A percentile compares a stretch with the other conserved stretches of the same genome.
These are phyloP conservation scores for Trichoderma breve DNA, from an alignment of 2,329 filamentous ascomycete genomes.

Conservation along the genomic window DNA sequence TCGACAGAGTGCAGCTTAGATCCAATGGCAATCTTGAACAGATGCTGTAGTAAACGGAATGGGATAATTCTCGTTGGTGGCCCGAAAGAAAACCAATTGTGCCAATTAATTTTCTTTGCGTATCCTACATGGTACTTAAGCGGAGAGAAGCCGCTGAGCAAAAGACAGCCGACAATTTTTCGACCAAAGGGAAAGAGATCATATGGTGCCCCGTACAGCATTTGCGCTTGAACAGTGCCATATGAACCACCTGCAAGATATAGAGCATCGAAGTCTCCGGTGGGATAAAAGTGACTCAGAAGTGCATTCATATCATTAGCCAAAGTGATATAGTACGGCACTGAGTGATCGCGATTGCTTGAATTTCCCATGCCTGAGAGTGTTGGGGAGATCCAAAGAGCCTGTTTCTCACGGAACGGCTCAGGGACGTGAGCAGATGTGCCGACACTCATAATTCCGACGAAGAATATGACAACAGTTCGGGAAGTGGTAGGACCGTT, in stretches of 20 bases:
- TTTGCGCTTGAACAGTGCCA: conserved; percentile 27
- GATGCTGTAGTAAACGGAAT: conserved; percentile 22
- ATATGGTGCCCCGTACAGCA: conserved; percentile 26
- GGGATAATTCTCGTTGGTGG: conserved; percentile 17
- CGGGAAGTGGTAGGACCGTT: conserved; percentile 24
- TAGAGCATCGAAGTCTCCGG: conserved; percentile 19
- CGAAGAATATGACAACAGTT: conserved; percentile 26
- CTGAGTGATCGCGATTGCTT: neutral
- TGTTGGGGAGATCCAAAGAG: neutral
- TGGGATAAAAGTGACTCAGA: conserved; percentile 1
- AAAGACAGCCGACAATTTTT: neutral
- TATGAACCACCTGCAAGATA: conserved; percentile 26
- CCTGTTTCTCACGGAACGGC: neutral
- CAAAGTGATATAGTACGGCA: neutral
- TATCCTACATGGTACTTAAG: conserved; percentile 24
- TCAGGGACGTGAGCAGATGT: conserved; percentile 12
- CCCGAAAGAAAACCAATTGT: conserved; percentile 23
- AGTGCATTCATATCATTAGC: neutral
- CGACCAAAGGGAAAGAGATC: conserved; percentile 21
- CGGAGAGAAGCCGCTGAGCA: conserved; percentile 25
- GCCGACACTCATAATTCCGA: conserved; percentile 26
- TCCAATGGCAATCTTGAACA: conserved; percentile 17
- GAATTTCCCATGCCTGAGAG: neutral
- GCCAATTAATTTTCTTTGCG: conserved; percentile 23
- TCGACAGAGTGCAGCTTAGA: neutral